A percentile compares a stretch with the other conserved stretches of the same genome.
Conservation (phyloP, 2,329 filamentous ascomycete genomes). For the Phialophora expanda region DNA sequence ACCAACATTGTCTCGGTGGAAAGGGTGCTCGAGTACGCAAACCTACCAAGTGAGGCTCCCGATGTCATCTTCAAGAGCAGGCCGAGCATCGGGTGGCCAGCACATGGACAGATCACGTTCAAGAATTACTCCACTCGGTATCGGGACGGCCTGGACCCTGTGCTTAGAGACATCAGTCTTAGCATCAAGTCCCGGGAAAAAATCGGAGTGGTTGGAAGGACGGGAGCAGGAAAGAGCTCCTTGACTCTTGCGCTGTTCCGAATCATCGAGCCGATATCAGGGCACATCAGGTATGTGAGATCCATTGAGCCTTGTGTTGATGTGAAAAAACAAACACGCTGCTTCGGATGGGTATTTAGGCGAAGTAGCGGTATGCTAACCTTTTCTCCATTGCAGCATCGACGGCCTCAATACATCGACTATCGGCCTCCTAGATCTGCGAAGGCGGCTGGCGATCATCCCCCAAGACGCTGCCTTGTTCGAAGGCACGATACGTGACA, state of each 20-base stretch:
- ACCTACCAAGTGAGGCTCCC: conserved; percentile 87
- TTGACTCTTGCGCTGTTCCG: conserved; percentile 91
- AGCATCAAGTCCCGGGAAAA: conserved; percentile 97
- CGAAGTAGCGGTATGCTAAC: conserved; percentile 14
- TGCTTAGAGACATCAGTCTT: conserved; percentile 89
- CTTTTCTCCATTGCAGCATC: conserved; percentile 60
- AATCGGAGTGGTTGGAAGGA: conserved; percentile 95
- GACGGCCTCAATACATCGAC: conserved; percentile 86
- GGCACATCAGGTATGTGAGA: conserved; percentile 66
- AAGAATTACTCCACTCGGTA: conserved; percentile 94
- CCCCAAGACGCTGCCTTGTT: conserved; percentile 97
- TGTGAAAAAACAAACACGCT: not conserved
- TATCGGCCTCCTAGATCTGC: conserved; percentile 87
- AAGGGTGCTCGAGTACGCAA: conserved; percentile 93
- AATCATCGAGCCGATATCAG: conserved; percentile 85
- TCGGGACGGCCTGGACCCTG: conserved; percentile 83
- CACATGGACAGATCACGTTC: conserved; percentile 85
- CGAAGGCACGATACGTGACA: conserved; percentile 89
- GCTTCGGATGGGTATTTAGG: not conserved
- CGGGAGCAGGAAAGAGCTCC: conserved; percentile 94
- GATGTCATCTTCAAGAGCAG: conserved; percentile 89
- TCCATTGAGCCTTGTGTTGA: not conserved
- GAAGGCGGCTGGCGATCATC: conserved; percentile 90
- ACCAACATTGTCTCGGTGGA: conserved; percentile 99
- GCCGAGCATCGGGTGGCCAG: conserved; percentile 88